A percentile compares a stretch with the other conserved stretches of the same genome.
Conservation (phyloP, 148 eudicot species). For the Vaccinium myrtillus region DNA sequence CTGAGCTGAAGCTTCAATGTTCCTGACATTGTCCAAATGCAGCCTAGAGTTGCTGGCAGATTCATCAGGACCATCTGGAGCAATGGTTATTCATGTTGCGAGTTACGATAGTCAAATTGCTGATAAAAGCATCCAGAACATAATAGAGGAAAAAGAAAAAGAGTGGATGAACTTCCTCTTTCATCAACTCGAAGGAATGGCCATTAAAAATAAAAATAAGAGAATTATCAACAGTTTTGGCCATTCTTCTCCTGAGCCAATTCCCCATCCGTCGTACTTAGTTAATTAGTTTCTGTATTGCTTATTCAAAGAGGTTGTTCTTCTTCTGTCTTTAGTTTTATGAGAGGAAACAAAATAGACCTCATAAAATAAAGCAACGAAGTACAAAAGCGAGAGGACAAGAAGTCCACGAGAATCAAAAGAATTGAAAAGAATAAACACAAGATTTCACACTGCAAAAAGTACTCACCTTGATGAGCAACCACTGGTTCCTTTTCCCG, state of each 20-base stretch:
- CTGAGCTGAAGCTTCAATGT: constrained; percentile 79
- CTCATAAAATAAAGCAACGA: neutral
- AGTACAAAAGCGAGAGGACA: neutral
- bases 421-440: neutral
- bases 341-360: neutral
- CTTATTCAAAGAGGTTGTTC: constrained; percentile 18
- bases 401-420: neutral
- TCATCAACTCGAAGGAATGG: constrained; percentile 12
- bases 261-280: constrained; percentile 18
- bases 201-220: constrained; percentile 2
- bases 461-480: constrained; percentile 30
- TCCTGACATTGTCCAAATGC: constrained; percentile 24
- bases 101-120: neutral
- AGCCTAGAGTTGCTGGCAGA: constrained; percentile 31
- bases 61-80: constrained; percentile 22
- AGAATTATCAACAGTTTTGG: constrained; percentile 11
- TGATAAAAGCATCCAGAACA: constrained; percentile 1
- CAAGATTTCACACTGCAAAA: neutral
- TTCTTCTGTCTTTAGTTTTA: neutral
- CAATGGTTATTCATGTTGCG: neutral
- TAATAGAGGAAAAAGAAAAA: neutral
- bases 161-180: constrained; percentile 7
- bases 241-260: constrained; percentile 9
- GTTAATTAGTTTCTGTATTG: constrained; percentile 18
- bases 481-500: constrained; percentile 19